These are phyloP conservation scores for Prunus mume DNA, from an alignment of 306 rosid species.

Conservation along the genomic window DNA sequence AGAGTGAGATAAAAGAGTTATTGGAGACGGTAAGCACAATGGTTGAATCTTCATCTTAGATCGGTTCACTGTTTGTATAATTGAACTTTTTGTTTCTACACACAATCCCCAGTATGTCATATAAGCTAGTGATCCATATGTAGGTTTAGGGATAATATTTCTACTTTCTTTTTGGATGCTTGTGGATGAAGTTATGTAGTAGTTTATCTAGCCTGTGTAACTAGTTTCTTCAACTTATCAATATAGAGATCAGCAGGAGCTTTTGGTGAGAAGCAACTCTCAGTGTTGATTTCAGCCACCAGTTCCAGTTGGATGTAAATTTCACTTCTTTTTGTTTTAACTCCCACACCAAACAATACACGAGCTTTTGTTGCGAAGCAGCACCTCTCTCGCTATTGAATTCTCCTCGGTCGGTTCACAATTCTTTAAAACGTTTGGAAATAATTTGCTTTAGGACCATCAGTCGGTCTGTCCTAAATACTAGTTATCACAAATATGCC, in stretches of 20 bases:
- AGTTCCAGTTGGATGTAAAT: not conserved
- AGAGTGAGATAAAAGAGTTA: constrained; percentile 51
- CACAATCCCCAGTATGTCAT: not conserved
- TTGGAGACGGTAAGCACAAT: constrained; percentile 58
- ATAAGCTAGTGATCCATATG: constrained; percentile 25
- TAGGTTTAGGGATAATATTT: constrained; percentile 23
- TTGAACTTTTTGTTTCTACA: constrained; percentile 1
- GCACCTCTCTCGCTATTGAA: not conserved
- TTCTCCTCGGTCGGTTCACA: too few relatives aligned
- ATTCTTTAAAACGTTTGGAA: too few relatives aligned
- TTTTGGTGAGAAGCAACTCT: not conserved
- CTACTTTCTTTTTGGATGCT: constrained; percentile 19
- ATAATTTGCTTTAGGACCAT: too few relatives aligned
- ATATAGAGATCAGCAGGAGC: constrained; percentile 4
- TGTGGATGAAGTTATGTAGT: constrained; percentile 3
- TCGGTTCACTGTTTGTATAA: constrained; percentile 6
- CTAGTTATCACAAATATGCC: too few relatives aligned
- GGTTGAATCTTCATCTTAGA: constrained; percentile 43
- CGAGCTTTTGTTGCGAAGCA: not conserved
- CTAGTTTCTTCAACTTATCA: not conserved
- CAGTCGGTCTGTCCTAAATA: too few relatives aligned
- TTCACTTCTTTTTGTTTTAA: not conserved
- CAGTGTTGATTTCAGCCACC: not conserved
- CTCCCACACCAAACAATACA: not conserved
- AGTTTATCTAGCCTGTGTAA: not conserved